These are phyloP conservation scores for Salvia sclarea DNA, from an alignment of 305 asterid genomes.

Conservation along the genomic window DNA sequence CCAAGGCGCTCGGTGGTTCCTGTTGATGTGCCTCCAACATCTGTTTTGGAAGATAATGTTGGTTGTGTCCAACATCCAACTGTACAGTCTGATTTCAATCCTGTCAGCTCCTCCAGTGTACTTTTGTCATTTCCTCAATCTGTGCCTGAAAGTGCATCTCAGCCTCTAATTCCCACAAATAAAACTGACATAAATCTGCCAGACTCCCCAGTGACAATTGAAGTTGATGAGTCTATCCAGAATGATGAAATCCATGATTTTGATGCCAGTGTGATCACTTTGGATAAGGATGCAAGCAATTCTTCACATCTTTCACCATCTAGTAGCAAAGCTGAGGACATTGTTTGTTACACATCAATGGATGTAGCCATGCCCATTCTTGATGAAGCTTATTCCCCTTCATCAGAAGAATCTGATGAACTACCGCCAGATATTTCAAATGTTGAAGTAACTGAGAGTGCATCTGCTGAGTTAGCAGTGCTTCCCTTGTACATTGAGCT, in stretches of 20 bases:
- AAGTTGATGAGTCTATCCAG: slow-evolving; percentile 38
- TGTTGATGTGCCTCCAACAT: slow-evolving; percentile 51
- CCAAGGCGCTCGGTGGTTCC: slow-evolving; percentile 71
- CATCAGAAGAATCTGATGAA: slow-evolving; percentile 73
- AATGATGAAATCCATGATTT: slow-evolving; percentile 49
- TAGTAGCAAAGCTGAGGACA: slow-evolving; percentile 53
- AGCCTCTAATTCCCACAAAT: slow-evolving; percentile 44
- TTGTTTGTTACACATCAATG: slow-evolving; percentile 39
- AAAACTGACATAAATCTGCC: slow-evolving; percentile 42
- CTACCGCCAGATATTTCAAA: slow-evolving; percentile 51
- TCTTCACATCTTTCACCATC: slow-evolving; percentile 41
- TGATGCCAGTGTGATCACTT: slow-evolving; percentile 41
- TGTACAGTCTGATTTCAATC: slow-evolving; percentile 50
- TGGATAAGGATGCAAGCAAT: slow-evolving; percentile 46
- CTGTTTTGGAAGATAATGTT: slow-evolving; percentile 54
- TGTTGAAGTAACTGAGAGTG: slow-evolving; percentile 52
- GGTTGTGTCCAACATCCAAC: slow-evolving; percentile 45
- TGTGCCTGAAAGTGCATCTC: slow-evolving; percentile 45
- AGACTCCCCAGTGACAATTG: slow-evolving; percentile 42
- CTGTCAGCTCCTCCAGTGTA: slow-evolving; percentile 44
- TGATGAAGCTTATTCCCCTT: slow-evolving; percentile 75
- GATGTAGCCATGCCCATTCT: slow-evolving; percentile 43
- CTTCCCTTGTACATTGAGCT: slow-evolving; percentile 66
- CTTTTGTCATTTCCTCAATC: slow-evolving; percentile 40
- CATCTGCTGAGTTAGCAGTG: slow-evolving; percentile 54